Conservation (phyloP, 2,329 filamentous ascomycete species). For the Diaporthe citri region DNA sequence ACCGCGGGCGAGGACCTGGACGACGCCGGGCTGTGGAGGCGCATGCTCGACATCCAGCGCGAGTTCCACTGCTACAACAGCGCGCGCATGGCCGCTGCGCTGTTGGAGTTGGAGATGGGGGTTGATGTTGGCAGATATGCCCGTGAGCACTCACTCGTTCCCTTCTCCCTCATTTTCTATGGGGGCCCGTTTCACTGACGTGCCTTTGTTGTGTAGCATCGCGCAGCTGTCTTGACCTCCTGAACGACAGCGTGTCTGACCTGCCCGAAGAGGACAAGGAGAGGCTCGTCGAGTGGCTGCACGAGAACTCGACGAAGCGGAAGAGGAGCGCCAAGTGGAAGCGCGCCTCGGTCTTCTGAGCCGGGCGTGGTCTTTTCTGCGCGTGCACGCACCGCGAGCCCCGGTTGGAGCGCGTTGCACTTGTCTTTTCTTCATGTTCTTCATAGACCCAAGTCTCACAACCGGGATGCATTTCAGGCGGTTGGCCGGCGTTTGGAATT, state of each 20-base stretch:
- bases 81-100: slow-evolving; percentile 57
- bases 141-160: slow-evolving; percentile 49
- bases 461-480: background rate
- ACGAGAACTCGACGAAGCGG: slow-evolving; percentile 29
- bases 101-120: slow-evolving; percentile 52
- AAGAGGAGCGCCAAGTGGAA: slow-evolving; percentile 36
- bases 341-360: slow-evolving; percentile 26
- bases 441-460: slow-evolving; percentile 7
- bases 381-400: background rate
- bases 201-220: slow-evolving; percentile 42
- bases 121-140: slow-evolving; percentile 50
- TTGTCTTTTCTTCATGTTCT: background rate
- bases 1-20: slow-evolving; percentile 50
- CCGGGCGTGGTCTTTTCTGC: background rate
- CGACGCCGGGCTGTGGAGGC: slow-evolving; percentile 54
- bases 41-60: slow-evolving; percentile 57
- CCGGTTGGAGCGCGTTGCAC: too few relatives aligned
- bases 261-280: slow-evolving; percentile 45
- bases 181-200: background rate
- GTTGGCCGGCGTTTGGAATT: slow-evolving; percentile 2
- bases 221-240: slow-evolving; percentile 48
- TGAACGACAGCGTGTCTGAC: slow-evolving; percentile 49
- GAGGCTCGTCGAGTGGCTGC: slow-evolving; percentile 43
- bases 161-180: background rate
- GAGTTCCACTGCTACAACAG: slow-evolving; percentile 59